Evolutionary conservation across 305 asterid genomes (phyloP).

Genomic region (Solanum aculeatissimum): DNA sequence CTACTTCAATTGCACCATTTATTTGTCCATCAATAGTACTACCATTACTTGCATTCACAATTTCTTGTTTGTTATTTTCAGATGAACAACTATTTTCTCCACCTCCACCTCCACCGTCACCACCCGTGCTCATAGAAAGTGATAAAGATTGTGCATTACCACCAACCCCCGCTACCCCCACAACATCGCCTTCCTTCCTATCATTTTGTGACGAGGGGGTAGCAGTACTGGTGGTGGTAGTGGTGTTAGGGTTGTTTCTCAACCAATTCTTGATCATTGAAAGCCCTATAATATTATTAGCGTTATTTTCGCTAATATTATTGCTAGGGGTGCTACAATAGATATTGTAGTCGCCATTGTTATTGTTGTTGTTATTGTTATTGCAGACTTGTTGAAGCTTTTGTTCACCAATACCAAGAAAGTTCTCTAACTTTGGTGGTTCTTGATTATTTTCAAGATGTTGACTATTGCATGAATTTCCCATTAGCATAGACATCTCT

Average conservation of each 20-base stretch:
- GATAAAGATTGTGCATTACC: slow-evolving; percentile 32
- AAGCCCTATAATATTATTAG: slow-evolving; percentile 35
- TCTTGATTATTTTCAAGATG: slow-evolving; percentile 14
- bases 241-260: slow-evolving; percentile 28
- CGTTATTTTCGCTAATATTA: not conserved
- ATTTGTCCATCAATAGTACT: slow-evolving; percentile 6
- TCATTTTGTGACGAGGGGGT: slow-evolving; percentile 3
- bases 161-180: not conserved
- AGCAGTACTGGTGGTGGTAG: not conserved
- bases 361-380: not conserved
- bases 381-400: not conserved
- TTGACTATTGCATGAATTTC: slow-evolving; percentile 27
- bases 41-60: not conserved
- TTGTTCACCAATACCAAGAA: slow-evolving; percentile 31
- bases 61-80: slow-evolving; percentile 10
- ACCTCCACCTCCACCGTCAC: not conserved
- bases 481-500: slow-evolving; percentile 8
- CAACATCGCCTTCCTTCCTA: slow-evolving; percentile 6
- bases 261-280: slow-evolving; percentile 87
- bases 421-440: slow-evolving; percentile 68
- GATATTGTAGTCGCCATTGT: not conserved
- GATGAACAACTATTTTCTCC: slow-evolving; percentile 16
- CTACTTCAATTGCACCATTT: slow-evolving; percentile 38
- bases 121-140: slow-evolving; percentile 61
- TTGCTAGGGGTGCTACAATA: not conserved